Evolutionary conservation across 116 monocot species (phyloP), one percentile per base, ranked within the genome.

Genomic region (Dioscorea cayenensis): DNA sequence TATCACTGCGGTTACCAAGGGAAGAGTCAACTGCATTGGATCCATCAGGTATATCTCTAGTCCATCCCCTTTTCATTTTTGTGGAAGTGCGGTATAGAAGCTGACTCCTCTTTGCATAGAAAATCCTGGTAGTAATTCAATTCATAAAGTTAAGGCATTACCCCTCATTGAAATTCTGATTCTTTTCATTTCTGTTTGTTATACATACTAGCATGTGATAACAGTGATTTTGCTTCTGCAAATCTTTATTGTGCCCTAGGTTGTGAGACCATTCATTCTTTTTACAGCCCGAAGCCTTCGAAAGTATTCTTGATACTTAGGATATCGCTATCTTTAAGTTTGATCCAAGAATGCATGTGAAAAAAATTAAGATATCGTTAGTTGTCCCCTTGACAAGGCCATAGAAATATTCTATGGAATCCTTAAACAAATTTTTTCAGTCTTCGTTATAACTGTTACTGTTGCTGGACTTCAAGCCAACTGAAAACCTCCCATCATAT

Each of bases 21-120:
- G 91, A 87, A 36, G 21, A 36, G 32, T 36, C 77, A 21, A 10
- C 64, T 32, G 29, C 59, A 4, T 70, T 77, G 58, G 93, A 89
- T 68, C 72, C 78, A 60, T 6, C 81, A 79, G 84, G 89, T 83
- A 7, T 71, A 69, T 71, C 66, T 63, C 69, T 82, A 50, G 60
- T 51, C 9, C 38, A 18, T 7, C 63, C 18, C 55, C 55, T 55
- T 55, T 55, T 55, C 52, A 55, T 55, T 55, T 12, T 55, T 55
- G n/a, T 55, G 16, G 5, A 18, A n/a, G 16, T 16, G 3, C 2
- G 4, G 12, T 55, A 16, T 55, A 55, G 55, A 18, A n/a, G 4
- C 55, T 55, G 55, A 55, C 19, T 55, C 17, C 55, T 55, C 10
- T 55, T 3, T 55, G 19, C 55, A 55, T 14, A 0, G 0, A 55